Conservation (phyloP, 345 rosid genomes). For the Stellera chamaejasme region DNA sequence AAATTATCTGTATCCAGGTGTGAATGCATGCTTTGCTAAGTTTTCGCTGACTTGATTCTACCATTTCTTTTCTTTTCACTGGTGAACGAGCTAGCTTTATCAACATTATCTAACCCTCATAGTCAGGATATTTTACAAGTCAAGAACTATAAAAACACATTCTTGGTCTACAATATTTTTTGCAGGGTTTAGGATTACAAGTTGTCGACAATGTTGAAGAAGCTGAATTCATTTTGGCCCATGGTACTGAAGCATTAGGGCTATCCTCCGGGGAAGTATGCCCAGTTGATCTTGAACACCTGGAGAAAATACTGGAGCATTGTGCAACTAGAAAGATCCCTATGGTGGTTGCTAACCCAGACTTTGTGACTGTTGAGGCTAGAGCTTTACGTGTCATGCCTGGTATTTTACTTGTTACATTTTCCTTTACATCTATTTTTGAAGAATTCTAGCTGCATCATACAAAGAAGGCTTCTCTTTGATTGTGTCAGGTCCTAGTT, state of each 20-base stretch:
- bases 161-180: constrained; percentile 5
- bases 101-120: too few relatives aligned
- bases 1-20: too few relatives aligned
- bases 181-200: constrained; percentile 63
- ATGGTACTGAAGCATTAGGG: constrained; percentile 90
- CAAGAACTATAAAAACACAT: neutral
- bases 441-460: too few relatives aligned
- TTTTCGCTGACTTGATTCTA: too few relatives aligned
- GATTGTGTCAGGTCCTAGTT: too few relatives aligned
- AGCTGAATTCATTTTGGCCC: constrained; percentile 85
- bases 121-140: neutral
- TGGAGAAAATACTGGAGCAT: constrained; percentile 69
- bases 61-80: too few relatives aligned
- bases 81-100: too few relatives aligned
- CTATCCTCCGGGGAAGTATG: constrained; percentile 49
- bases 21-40: too few relatives aligned
- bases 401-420: constrained; percentile 25
- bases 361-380: constrained; percentile 89
- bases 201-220: constrained; percentile 70
- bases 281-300: constrained; percentile 56
- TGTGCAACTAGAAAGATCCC: constrained; percentile 71
- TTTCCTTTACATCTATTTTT: constrained; percentile 3
- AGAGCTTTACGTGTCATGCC: constrained; percentile 81
- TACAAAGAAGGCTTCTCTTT: too few relatives aligned
- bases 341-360: constrained; percentile 95